These are phyloP conservation scores for Rhododendron molle DNA, from an alignment of 148 eudicot genomes.

Conservation along the genomic window DNA sequence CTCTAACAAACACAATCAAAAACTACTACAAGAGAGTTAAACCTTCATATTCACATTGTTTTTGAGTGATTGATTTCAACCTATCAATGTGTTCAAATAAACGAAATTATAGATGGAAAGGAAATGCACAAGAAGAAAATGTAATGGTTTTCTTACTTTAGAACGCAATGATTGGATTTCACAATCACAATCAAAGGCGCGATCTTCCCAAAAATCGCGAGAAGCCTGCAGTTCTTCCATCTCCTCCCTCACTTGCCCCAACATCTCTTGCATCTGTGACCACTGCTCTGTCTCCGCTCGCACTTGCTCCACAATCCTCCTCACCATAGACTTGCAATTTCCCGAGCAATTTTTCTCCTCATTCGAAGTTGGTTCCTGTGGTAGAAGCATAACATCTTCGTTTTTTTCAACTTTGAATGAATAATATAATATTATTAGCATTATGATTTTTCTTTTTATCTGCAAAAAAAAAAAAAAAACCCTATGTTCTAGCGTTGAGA, in stretches of 20 bases:
- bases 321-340: slow-evolving; percentile 67
- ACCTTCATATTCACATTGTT: not conserved
- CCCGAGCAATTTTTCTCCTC: slow-evolving; percentile 55
- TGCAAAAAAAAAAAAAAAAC: not conserved
- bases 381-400: not conserved
- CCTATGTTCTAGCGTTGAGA: not conserved
- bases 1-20: not conserved
- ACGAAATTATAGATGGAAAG: not conserved
- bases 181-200: slow-evolving; percentile 51
- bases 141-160: slow-evolving; percentile 35
- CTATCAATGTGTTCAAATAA: not conserved
- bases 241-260: slow-evolving; percentile 66
- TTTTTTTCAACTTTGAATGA: not conserved
- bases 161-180: slow-evolving; percentile 45
- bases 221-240: slow-evolving; percentile 86
- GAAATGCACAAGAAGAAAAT: not conserved
- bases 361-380: slow-evolving; percentile 42
- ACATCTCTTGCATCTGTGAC: slow-evolving; percentile 97
- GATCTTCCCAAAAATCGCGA: slow-evolving; percentile 79
- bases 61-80: not conserved
- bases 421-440: not conserved
- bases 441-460: not conserved
- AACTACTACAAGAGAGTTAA: not conserved
- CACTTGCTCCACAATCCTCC: slow-evolving; percentile 85
- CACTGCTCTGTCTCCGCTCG: slow-evolving; percentile 91